Base-by-base conservation (phyloP, 1,284 basidiomycete species). In the Cutaneotrichosporon sp. region DNA sequence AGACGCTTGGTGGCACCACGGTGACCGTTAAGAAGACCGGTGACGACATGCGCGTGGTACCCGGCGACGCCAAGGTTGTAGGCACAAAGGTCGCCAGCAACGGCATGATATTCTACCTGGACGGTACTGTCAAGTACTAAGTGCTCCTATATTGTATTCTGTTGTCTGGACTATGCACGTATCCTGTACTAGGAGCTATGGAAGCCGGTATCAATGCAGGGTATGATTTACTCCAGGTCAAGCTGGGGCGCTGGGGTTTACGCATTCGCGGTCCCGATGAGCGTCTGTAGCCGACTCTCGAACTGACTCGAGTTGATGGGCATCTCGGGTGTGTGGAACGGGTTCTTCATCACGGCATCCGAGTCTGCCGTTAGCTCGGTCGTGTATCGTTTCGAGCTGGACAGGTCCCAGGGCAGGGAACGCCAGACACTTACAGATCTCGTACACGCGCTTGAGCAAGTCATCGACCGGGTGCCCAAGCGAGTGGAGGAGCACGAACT, bases 301-400 rank as follows among this genome's bases (percentile, higher is more conserved):
- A 99, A 99, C 10, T 86, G 87, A 71, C 94, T 90, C 59, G 86
- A 91, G 57, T 96, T 88, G 70, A 99, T 96, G 1, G 97, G 97
- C 96, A 99, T 99, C 81, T 99, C 97, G 31, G 91, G 90, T 4
- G 93, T 97, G 78, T 99, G 94, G 82, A 99, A 99, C 0, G 97
- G 97, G 76, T 98, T 98, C 84, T 99, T 98, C 93, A 97, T 97
- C 61, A 97, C 94, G 5, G 90, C 88, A 75, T 97, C 95, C 2
- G 92, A 66, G 69, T 82, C 80, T 80, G 65, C 10, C 2, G 53
- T 65, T 52, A 56, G 61, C n/a, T 18, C 0, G 26, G 26, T 26
- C 26, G 3, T 1, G 26, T 26, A 26, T 26, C 26, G 26, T 26
- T 26, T 26, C 26, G 26, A 26, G 26, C 26, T 26, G 26, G 26